A percentile compares a stretch with the other conserved stretches of the same genome.
phyloP scores from a whole-genome alignment of 345 rosid genomes.

The Passiflora organensis region DNA sequence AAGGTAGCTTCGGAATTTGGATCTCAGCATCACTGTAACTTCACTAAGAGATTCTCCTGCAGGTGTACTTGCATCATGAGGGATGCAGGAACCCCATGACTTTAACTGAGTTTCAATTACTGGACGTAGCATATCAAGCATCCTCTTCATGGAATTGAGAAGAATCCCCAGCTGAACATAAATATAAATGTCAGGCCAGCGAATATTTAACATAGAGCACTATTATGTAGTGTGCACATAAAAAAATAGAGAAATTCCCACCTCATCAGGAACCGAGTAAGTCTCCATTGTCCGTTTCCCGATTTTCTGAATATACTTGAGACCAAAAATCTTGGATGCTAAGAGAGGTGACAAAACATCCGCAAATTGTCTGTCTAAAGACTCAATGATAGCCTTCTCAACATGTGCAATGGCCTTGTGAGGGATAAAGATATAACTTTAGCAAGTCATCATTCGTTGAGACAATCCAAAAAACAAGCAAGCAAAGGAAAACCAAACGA shows the following conservation, averaged over 20 bases:
- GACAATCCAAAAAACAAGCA: not conserved
- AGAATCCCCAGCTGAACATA: conserved; percentile 21
- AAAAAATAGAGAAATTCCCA: not conserved
- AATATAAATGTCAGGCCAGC: not conserved
- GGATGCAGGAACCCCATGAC: conserved; percentile 14
- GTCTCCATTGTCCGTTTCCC: conserved; percentile 19
- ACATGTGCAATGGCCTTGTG: conserved; percentile 26
- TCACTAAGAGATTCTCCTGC: conserved; percentile 23
- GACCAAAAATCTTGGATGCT: conserved; percentile 22
- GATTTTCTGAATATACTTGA: conserved; percentile 24
- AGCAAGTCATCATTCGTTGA: not conserved
- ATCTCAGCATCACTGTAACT: conserved; percentile 23
- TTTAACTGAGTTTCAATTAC: conserved; percentile 18
- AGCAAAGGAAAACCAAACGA: not conserved
- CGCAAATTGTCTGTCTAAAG: conserved; percentile 22
- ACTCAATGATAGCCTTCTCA: conserved; percentile 27
- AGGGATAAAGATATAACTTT: not conserved
- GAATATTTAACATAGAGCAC: not conserved
- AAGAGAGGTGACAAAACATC: conserved; percentile 20
- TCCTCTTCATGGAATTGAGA: conserved; percentile 24
- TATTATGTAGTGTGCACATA: not conserved
- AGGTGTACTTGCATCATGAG: conserved; percentile 15
- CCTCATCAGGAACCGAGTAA: conserved; percentile 25
- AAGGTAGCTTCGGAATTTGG: conserved; percentile 25
- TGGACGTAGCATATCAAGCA: conserved; percentile 23